Base-by-base conservation (phyloP, 1,284 basidiomycete species). In the Cutaneotrichosporon daszewskae region DNA sequence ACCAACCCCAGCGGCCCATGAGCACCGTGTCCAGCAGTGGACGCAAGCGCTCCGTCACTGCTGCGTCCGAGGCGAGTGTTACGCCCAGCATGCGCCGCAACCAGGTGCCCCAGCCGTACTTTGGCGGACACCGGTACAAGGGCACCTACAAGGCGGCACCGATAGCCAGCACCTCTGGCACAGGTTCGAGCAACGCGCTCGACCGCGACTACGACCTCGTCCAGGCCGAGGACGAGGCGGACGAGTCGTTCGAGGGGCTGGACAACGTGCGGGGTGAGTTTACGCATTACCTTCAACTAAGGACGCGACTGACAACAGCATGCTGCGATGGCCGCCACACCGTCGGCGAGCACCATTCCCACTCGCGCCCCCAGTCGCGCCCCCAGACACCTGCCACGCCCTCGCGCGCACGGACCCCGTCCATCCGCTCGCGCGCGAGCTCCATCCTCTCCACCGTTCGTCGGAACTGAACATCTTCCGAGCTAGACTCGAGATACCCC, bases 321-420 rank as follows among this genome's bases (percentile, higher is more conserved):
- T 96, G 91, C 69, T 96, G 91, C 61, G 88, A 92, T 66, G 94
- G 94, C 20, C 58, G 79, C 77, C 94, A 98, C 69, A 74, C 77
- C 39, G 74, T 79, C 20, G 73, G 75, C 13, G 85, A 85, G 16
- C 52, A 59, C 37, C 58, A 78, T 45, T 78, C 80, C 35, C 76
- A 78, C 40, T 31, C 28, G 8, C 28, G 28, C 9, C 28, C 28
- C 7, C 28, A 81, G 22, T 45, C 31, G 31, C 46, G 50, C 40
- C n/a, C n/a, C n/a, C 31, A 19, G 18, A 37, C 42, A 25, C 47
- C 49, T 19, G 18, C 36, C 3, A 59, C 60, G 11, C 59, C 59
- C 2, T 38, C 46, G 24, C 50, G 62, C 31, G 43, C 58, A 2
- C 49, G 53, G 27, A 64, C 62, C 13, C 63, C 65, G 2, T 63